Conservation (phyloP, 176 grass and related monocot genomes). For the Oryza australiensis region DNA sequence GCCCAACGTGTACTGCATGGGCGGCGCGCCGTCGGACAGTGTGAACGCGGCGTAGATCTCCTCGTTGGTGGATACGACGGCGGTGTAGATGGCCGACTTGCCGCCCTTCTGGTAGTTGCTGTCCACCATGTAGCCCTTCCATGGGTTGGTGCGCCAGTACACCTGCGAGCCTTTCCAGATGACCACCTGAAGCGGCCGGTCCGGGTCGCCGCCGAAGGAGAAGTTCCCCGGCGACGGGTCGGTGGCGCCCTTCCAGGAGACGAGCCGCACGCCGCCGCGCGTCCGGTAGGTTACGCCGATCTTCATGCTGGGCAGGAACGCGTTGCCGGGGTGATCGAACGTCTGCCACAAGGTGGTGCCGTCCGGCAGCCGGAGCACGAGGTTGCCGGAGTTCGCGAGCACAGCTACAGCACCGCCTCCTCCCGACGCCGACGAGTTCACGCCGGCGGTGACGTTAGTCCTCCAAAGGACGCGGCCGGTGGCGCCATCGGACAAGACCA, state of each 20-base stretch:
- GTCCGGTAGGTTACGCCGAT: background rate
- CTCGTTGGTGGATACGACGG: background rate
- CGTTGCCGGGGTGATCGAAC: constrained; percentile 31
- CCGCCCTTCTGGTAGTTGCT: background rate
- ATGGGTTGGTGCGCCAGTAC: constrained; percentile 26
- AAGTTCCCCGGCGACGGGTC: constrained; percentile 37
- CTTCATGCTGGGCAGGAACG: constrained; percentile 28
- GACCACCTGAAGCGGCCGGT: background rate
- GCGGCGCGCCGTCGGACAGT: background rate
- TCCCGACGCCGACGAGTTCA: background rate
- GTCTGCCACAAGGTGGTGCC: constrained; percentile 34
- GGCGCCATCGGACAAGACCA: background rate
- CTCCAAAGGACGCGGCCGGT: background rate
- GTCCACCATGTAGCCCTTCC: constrained; percentile 34
- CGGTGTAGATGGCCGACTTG: background rate
- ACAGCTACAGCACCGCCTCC: background rate
- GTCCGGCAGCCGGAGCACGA: constrained; percentile 19
- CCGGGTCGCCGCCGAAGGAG: background rate
- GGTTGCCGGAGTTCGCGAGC: constrained; percentile 37
- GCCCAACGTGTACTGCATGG: background rate
- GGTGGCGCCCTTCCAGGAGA: constrained; percentile 25
- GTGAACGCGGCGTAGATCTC: background rate
- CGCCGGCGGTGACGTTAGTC: background rate
- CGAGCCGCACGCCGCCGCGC: background rate
- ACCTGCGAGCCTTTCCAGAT: background rate